Conservation (phyloP, 2,329 filamentous ascomycete species). For the Colletotrichum sp. region DNA sequence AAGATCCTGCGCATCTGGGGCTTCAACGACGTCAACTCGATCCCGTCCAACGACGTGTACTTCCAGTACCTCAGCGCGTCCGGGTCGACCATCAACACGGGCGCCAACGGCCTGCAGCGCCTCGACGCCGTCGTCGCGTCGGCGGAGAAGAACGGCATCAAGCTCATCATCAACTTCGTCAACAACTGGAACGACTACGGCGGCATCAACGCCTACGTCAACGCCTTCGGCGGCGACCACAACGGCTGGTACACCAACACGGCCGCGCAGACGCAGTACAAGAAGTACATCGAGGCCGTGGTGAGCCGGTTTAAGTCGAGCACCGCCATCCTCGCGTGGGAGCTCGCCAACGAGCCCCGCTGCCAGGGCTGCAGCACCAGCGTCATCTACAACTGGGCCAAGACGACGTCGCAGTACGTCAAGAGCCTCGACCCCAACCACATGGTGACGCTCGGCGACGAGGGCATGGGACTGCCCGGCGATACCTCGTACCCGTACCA, state of each 20-base stretch:
- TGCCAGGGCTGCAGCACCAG: constrained; percentile 64
- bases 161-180: constrained; percentile 69
- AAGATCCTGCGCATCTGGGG: constrained; percentile 67
- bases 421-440: constrained; percentile 67
- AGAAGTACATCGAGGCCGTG: constrained; percentile 52
- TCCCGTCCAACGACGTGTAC: constrained; percentile 34
- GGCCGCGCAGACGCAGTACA: constrained; percentile 60
- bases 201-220: constrained; percentile 66
- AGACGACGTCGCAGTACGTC: constrained; percentile 63
- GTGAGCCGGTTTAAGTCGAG: constrained; percentile 54
- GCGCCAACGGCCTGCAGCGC: constrained; percentile 60
- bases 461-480: constrained; percentile 50
- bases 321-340: constrained; percentile 58
- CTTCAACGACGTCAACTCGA: constrained; percentile 60
- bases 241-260: constrained; percentile 62
- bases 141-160: constrained; percentile 64
- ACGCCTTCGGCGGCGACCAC: constrained; percentile 59
- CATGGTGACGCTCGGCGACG: constrained; percentile 69
- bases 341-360: constrained; percentile 62
- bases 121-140: constrained; percentile 68
- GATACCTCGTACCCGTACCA: constrained; percentile 59
- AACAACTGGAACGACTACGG: constrained; percentile 73
- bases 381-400: constrained; percentile 67
- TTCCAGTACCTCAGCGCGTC: constrained; percentile 56
- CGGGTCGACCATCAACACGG: constrained; percentile 65